Evolutionary conservation across 352 stramenopile genomes (phyloP).

Genomic region (Pythium phragmiticola): DNA sequence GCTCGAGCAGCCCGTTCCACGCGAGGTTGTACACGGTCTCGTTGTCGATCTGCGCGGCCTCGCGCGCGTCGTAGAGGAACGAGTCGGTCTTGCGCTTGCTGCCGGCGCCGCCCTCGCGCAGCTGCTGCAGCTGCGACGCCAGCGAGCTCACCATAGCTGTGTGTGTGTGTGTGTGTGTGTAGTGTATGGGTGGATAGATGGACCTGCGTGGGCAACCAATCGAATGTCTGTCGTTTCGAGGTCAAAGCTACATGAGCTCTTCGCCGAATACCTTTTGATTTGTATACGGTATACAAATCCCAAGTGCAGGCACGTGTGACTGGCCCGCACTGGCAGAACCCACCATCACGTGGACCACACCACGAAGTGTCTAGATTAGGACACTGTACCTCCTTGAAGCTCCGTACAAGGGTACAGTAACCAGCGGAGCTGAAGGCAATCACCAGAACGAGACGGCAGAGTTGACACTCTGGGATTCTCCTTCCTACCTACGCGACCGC

Average conservation of each 20-base stretch:
- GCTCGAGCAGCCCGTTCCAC: constrained; percentile 77
- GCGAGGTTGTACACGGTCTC: constrained; percentile 86
- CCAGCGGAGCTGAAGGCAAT: background rate
- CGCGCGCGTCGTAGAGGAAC: constrained; percentile 84
- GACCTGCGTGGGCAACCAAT: constrained; percentile 19
- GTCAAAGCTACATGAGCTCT: constrained; percentile 11
- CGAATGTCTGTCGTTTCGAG: constrained; percentile 32
- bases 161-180: constrained; percentile 3
- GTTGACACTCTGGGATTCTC: background rate
- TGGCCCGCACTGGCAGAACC: constrained; percentile 20
- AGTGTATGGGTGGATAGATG: background rate
- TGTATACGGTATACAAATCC: constrained; percentile 36
- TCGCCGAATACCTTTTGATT: constrained; percentile 7
- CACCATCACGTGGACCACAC: constrained; percentile 14
- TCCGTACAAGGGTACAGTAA: constrained; percentile 7
- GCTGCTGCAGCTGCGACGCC: constrained; percentile 75
- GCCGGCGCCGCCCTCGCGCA: constrained; percentile 71
- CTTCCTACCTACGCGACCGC: background rate
- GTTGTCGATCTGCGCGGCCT: constrained; percentile 78
- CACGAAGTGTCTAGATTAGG: constrained; percentile 1
- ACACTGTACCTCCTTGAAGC: constrained; percentile 26
- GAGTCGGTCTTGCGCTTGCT: constrained; percentile 81
- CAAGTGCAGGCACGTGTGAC: constrained; percentile 25
- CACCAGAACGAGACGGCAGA: background rate
- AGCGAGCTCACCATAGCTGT: constrained; percentile 59